Base-by-base conservation (phyloP, 306 rosid species). In the Canavalia gladiata region DNA sequence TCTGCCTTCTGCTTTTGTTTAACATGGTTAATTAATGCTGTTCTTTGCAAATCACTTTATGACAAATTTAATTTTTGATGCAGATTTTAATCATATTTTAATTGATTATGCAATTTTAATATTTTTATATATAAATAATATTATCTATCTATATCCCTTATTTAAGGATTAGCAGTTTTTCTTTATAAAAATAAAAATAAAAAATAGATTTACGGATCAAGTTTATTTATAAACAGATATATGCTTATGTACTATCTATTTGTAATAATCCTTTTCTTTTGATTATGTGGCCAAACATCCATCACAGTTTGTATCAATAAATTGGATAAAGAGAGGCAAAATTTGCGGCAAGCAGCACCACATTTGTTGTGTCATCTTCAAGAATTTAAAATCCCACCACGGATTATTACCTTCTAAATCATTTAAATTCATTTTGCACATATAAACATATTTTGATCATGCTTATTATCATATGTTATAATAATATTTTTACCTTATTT, bases 351-450 rank as follows among this genome's bases (percentile, higher is more conserved):
- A n/a, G 25, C 37, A 9, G 2, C 65, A 37, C 5, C 78, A 8
- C 51, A 8, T 18, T 35, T 72, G 51, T 54, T 52, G 28, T 37
- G 64, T 37, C 33, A 34, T 51, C 62, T 9, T 42, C 43, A 6
- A 57, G 13, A 73, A 25, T 39, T 41, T 55, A 54, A 55, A 25
- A 41, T 73, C 67, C 54, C 54, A 73, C 18, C 50, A 41, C 54
- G 7, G 37, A 39, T 37, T 9, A 37, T 25, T 54, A 8, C 18
- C 77, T 55, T 13, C 12, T 5, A 55, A 56, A 56, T 29, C 67
- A 55, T 39, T 41, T 54, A 35, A 37, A 63, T 54, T 72, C 43
- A 68, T n/a, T n/a, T n/a, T n/a, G n/a, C n/a, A n/a, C n/a, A n/a
- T n/a, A n/a, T n/a, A n/a, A n/a, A n/a, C n/a, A n/a, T n/a, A n/a